Evolutionary conservation across 768 basidiomycete genomes (phyloP), one percentile per base, ranked within the genome.

Genomic region (Hirschioporus abietinus): DNA sequence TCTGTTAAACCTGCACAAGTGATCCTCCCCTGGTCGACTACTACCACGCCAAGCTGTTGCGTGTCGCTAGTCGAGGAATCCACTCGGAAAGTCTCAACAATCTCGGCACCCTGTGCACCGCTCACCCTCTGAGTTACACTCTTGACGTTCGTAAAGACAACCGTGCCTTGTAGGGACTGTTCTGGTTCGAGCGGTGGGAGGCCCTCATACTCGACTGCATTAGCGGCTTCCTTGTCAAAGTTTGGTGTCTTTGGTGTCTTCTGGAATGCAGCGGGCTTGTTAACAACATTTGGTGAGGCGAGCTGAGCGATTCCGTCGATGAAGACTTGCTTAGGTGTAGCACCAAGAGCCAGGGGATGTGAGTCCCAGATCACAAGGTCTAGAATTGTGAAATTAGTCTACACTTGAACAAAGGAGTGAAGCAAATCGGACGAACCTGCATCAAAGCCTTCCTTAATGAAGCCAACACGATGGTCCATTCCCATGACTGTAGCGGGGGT

Each of bases 171-270:
- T 34, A 71, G 68, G 9, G 72, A 72, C 67, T 78, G 79, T 60
- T 73, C 78, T 0, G 86, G 81, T 9, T 75, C 74, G 12, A 96
- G 79, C 17, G 92, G 91, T 6, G 91, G 91, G 64, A 95, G 82
- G 24, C 93, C 93, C 30, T 93, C 87, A 67, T 86, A 86, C 42
- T 81, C 68, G 52, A 93, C 71, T 1, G 88, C 84, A 35, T 85
- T 82, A 35, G 78, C 75, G 3, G 87, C 86, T 70, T 93, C 92
- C 61, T 83, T 78, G 71, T 88, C 86, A 70, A 89, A 95, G 70
- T 90, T 81, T 0, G 92, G 92, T 1, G 87, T 86, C 58, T 75
- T 77, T 0, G 92, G 90, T 3, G 74, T 71, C 20, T 75, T 64
- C 63, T 81, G 81, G 60, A 78, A 76, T 24, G 70, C 66, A 1